phyloP scores from a whole-genome alignment of 2,329 filamentous ascomycete species.

The Trematosphaeria pertusa region DNA sequence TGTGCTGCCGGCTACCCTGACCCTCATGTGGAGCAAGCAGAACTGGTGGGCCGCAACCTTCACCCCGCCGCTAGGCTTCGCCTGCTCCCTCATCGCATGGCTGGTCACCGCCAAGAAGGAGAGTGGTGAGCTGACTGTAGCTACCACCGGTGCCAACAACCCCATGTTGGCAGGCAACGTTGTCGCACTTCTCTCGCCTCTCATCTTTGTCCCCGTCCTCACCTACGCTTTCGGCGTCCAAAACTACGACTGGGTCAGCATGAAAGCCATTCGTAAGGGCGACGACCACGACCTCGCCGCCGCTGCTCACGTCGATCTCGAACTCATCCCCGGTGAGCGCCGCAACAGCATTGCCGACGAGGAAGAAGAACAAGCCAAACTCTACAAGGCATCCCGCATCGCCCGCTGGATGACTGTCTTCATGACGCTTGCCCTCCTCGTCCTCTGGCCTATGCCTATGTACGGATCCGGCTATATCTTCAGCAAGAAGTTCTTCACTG shows the following conservation, averaged over 20 bases:
- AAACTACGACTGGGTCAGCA: conserved; percentile 85
- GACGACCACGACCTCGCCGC: conserved; percentile 78
- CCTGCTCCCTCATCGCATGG: conserved; percentile 75
- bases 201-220: conserved; percentile 77
- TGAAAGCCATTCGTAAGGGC: conserved; percentile 78
- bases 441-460: conserved; percentile 93
- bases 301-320: conserved; percentile 69
- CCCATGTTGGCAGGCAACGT: conserved; percentile 91
- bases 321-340: conserved; percentile 64
- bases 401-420: conserved; percentile 65
- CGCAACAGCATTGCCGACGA: conserved; percentile 47
- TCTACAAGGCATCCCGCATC: conserved; percentile 56
- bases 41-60: conserved; percentile 76
- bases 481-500: conserved; percentile 80
- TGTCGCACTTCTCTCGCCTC: conserved; percentile 76
- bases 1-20: conserved; percentile 81
- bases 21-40: conserved; percentile 81
- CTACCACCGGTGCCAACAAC: conserved; percentile 77
- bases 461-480: conserved; percentile 85
- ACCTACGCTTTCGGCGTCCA: conserved; percentile 73
- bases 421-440: conserved; percentile 73
- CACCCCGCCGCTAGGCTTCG: conserved; percentile 73
- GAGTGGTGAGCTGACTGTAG: conserved; percentile 72
- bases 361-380: conserved; percentile 50
- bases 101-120: conserved; percentile 76